phyloP scores from a whole-genome alignment of 164 flowering plant genomes.

The Houttuynia cordata region DNA sequence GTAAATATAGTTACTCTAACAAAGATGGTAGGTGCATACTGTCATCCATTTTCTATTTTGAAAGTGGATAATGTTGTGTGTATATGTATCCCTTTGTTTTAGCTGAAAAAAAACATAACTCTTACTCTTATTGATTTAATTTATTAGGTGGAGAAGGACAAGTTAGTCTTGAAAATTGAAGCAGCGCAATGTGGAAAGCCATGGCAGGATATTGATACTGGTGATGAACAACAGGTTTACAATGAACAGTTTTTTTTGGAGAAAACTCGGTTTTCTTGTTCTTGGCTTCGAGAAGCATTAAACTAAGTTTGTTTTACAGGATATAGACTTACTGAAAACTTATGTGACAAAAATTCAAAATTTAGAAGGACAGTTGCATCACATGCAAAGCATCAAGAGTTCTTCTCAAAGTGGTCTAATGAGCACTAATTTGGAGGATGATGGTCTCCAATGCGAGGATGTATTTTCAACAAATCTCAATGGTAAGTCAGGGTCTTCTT shows the following conservation, averaged over 20 bases:
- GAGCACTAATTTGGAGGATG: conserved; percentile 15
- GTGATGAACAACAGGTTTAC: conserved; percentile 38
- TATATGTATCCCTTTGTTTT: not conserved
- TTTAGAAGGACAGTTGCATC: conserved; percentile 63
- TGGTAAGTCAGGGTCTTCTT: too few relatives aligned
- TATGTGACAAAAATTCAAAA: conserved; percentile 75
- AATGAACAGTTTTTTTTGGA: not conserved
- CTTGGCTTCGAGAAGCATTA: not conserved
- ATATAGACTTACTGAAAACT: conserved; percentile 40
- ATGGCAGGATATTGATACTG: conserved; percentile 64
- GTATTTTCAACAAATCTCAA: too few relatives aligned
- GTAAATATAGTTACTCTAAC: too few relatives aligned
- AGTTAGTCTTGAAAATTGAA: conserved; percentile 65
- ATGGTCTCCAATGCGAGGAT: too few relatives aligned
- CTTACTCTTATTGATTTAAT: not conserved
- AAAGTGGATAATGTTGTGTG: too few relatives aligned
- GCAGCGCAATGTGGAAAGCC: conserved; percentile 63
- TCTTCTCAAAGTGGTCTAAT: conserved; percentile 15
- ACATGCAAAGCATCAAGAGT: conserved; percentile 26
- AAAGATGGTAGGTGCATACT: too few relatives aligned
- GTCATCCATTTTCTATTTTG: too few relatives aligned
- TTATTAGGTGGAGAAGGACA: conserved; percentile 75
- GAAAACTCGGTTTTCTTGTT: not conserved
- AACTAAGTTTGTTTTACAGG: conserved; percentile 25
- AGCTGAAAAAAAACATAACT: not conserved